Conservation (phyloP, 2,329 filamentous ascomycete species). For the Tolypocladium guangdongense region DNA sequence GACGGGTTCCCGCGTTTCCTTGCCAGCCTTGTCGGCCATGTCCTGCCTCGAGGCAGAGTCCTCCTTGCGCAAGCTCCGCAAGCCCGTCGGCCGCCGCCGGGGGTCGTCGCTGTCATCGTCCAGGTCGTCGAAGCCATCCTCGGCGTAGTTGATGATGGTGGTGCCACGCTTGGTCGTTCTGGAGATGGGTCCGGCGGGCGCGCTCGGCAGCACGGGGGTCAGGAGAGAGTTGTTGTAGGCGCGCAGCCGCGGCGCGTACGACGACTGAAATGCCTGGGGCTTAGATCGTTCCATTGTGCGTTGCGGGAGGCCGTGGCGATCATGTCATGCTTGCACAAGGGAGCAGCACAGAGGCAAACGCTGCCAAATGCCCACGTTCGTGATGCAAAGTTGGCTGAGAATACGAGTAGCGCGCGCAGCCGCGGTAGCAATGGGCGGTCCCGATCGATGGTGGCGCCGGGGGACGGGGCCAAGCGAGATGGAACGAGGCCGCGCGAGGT, state of each 20-base stretch:
- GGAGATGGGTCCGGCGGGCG: conserved; percentile 52
- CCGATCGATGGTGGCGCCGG: neutral
- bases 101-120: conserved; percentile 64
- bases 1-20: conserved; percentile 69
- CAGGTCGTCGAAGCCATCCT: conserved; percentile 82
- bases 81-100: conserved; percentile 68
- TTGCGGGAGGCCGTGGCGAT: conserved; percentile 10
- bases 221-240: conserved; percentile 87
- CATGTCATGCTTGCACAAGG: conserved; percentile 18
- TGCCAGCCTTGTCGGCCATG: conserved; percentile 66
- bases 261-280: conserved; percentile 82
- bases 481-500: neutral
- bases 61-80: conserved; percentile 73
- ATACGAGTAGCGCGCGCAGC: neutral
- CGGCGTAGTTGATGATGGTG: conserved; percentile 93
- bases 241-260: conserved; percentile 82
- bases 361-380: neutral
- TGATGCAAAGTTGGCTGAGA: neutral
- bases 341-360: neutral
- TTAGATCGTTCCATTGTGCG: conserved; percentile 38
- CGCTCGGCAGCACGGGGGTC: conserved; percentile 67
- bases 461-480: neutral
- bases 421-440: neutral
- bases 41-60: conserved; percentile 54
- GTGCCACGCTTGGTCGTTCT: conserved; percentile 96